Percentiles rank a stretch among this genome's conserved stretches.
Evolutionary conservation across 169 alveolate species (phyloP).

Genomic region (Eimeria brunetti): DNA sequence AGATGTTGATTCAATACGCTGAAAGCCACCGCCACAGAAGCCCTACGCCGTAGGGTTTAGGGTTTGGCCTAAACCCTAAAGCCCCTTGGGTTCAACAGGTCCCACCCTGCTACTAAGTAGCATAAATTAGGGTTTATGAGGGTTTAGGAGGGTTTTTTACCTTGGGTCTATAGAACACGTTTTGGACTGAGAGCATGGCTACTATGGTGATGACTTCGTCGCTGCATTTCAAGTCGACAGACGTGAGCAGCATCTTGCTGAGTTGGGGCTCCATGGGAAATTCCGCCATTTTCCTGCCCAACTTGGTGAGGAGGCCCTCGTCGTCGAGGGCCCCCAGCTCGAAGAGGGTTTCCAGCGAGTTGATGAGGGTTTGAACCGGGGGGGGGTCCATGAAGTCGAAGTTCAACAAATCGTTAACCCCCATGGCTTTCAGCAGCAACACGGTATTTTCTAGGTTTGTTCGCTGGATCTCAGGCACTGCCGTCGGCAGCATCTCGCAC

Average conservation of each 20-base stretch:
- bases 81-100: too few species aligned
- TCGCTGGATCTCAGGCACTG: conserved; percentile 99
- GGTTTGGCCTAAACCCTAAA: too few species aligned
- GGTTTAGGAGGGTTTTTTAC: too few species aligned
- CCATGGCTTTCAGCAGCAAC: conserved; percentile 99
- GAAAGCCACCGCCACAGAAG: too few species aligned
- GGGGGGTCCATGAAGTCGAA: conserved; percentile 99
- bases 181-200: conserved; percentile 98
- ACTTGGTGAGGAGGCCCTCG: conserved; percentile 99
- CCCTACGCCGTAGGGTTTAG: too few species aligned
- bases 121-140: too few species aligned
- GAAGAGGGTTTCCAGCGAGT: conserved; percentile 98
- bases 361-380: conserved; percentile 96
- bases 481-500: conserved; percentile 99
- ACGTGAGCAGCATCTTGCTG: conserved; percentile 97
- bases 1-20: too few species aligned
- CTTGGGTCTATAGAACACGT: conserved; percentile 98
- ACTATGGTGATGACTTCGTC: conserved; percentile 98
- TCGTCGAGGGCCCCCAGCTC: conserved; percentile 99
- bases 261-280: conserved; percentile 99
- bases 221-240: conserved; percentile 98
- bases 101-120: too few species aligned
- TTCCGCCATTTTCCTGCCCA: conserved; percentile 99
- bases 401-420: conserved; percentile 98
- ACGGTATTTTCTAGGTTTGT: conserved; percentile 99